Percentiles rank a stretch among this genome's conserved stretches.
These are phyloP conservation scores for Crithidia fasciculata DNA, from an alignment of 208 protist genomes.

Conservation along the genomic window DNA sequence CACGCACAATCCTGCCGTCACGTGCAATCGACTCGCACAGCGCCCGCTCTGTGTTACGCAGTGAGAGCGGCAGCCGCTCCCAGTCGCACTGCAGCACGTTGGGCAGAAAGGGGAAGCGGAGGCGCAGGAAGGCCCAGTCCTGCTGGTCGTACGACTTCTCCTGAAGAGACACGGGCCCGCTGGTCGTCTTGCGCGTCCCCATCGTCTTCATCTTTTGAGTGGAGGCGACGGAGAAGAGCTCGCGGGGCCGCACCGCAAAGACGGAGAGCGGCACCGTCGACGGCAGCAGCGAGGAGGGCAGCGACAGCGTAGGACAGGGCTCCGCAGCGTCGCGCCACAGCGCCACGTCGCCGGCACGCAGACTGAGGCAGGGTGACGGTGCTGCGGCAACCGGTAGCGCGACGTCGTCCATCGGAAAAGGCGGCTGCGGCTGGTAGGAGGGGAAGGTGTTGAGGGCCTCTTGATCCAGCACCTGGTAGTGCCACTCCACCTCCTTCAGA, in stretches of 20 bases:
- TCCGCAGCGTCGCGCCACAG: conserved; percentile 19
- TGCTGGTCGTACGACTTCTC: conserved; percentile 30
- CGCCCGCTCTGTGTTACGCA: conserved; percentile 56
- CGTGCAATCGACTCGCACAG: conserved; percentile 37
- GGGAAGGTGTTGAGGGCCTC: conserved; percentile 17
- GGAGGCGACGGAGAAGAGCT: conserved; percentile 35
- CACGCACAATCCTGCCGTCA: background rate
- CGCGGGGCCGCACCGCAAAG: conserved; percentile 49
- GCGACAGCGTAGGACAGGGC: background rate
- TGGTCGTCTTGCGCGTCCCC: background rate
- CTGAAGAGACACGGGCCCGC: background rate
- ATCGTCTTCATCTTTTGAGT: conserved; percentile 39
- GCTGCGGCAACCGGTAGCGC: background rate
- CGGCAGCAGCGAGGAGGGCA: conserved; percentile 34
- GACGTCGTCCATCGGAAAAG: background rate
- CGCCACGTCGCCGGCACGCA: conserved; percentile 1
- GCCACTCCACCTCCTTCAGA: conserved; percentile 25
- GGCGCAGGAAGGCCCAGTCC: conserved; percentile 52
- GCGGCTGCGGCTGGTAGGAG: background rate
- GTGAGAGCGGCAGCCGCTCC: conserved; percentile 47
- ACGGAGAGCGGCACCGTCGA: conserved; percentile 37
- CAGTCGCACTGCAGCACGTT: conserved; percentile 51
- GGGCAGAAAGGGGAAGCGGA: conserved; percentile 43
- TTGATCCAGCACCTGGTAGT: conserved; percentile 14
- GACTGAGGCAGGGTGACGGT: background rate